Percentiles rank a stretch among this genome's conserved stretches.
These are phyloP conservation scores for Didymella arachidicola DNA, from an alignment of 2,329 filamentous ascomycete genomes.

Conservation along the genomic window DNA sequence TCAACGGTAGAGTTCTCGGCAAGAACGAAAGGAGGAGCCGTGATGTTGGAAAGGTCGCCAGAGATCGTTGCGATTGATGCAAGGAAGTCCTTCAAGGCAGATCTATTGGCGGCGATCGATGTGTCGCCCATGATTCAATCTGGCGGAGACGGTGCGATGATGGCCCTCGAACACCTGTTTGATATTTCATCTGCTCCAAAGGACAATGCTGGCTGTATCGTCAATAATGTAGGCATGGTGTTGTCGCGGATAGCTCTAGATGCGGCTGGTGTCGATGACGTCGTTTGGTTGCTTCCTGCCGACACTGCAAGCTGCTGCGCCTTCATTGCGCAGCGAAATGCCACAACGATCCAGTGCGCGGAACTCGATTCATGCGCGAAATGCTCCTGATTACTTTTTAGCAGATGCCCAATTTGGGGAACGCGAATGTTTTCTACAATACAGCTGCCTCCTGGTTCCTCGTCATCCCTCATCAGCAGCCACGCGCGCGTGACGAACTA, in stretches of 20 bases:
- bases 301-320: conserved; percentile 12
- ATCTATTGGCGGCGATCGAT: conserved; percentile 40
- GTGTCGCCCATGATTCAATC: conserved; percentile 24
- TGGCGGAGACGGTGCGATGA: not conserved
- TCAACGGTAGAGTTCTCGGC: conserved; percentile 56
- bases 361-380: conserved; percentile 6
- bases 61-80: conserved; percentile 55
- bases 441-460: not conserved
- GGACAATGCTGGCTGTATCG: not conserved
- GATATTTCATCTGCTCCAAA: not conserved
- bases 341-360: conserved; percentile 6
- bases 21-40: conserved; percentile 57
- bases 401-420: not conserved
- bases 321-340: conserved; percentile 11
- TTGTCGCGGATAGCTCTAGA: conserved; percentile 8
- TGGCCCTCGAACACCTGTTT: not conserved
- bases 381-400: not conserved
- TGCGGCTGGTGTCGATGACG: conserved; percentile 15
- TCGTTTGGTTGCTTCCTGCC: conserved; percentile 8
- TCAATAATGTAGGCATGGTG: conserved; percentile 4
- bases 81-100: conserved; percentile 45
- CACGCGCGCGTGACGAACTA: not conserved
- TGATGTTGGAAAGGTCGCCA: conserved; percentile 57
- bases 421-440: not conserved
- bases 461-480: not conserved